Conservation (phyloP, 495 filamentous ascomycete genomes). For the Neurospora sp. region DNA sequence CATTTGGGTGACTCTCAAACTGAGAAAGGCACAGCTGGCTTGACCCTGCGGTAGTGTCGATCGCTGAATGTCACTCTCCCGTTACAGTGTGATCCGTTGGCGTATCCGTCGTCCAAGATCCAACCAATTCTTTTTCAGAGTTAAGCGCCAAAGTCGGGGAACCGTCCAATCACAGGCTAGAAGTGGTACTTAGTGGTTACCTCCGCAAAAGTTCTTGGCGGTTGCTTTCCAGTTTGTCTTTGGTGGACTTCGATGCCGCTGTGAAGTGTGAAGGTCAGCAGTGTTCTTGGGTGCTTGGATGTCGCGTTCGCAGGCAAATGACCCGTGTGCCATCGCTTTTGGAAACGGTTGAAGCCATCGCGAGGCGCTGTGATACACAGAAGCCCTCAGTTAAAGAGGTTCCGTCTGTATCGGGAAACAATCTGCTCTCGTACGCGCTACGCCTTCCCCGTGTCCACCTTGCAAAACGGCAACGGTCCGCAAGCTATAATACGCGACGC, state of each 20-base stretch:
- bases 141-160: constrained; percentile 9
- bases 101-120: background rate
- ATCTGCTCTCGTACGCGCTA: background rate
- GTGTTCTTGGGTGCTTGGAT: background rate
- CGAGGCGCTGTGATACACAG: background rate
- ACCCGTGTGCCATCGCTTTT: background rate
- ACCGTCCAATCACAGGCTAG: background rate
- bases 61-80: background rate
- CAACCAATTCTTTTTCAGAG: constrained; percentile 11
- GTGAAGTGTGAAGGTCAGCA: background rate
- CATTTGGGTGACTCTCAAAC: background rate
- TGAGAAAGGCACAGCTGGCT: background rate
- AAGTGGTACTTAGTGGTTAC: background rate
- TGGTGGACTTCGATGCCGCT: no score
- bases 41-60: background rate
- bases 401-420: background rate
- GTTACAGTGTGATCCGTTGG: background rate
- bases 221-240: background rate
- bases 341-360: background rate
- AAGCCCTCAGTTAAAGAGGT: background rate
- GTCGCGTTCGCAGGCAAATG: background rate
- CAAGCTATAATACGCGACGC: background rate
- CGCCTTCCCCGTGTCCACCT: background rate
- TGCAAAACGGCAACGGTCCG: background rate
- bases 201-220: background rate